Conservation (phyloP, 2,329 filamentous ascomycete genomes). For the Pseudocercospora crystallina region DNA sequence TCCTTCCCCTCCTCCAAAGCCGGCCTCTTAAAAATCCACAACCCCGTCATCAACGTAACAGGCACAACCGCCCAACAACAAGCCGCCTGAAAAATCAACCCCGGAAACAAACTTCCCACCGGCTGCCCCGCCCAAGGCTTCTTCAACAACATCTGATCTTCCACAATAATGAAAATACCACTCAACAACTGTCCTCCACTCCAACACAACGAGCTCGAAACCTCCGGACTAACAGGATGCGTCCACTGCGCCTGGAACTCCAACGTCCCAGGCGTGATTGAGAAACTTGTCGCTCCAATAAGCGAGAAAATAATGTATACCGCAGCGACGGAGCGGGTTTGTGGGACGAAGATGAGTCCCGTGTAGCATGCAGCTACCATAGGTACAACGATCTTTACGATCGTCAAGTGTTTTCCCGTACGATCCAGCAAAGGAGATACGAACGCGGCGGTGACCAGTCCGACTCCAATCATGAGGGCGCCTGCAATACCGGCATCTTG, state of each 20-base stretch:
- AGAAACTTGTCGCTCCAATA: conserved; percentile 74
- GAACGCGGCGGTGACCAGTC: conserved; percentile 71
- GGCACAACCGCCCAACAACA: conserved; percentile 3
- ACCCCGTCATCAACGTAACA: neutral
- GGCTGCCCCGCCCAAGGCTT: conserved; percentile 1
- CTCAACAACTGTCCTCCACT: conserved; percentile 78
- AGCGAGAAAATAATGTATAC: conserved; percentile 73
- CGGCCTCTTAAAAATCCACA: conserved; percentile 1
- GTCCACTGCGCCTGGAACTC: conserved; percentile 84
- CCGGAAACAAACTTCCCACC: neutral
- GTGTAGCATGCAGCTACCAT: neutral
- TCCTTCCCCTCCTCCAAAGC: neutral
- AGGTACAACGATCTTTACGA: neutral
- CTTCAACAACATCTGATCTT: conserved; percentile 48
- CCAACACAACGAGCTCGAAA: conserved; percentile 80
- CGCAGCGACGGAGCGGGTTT: neutral
- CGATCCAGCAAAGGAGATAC: conserved; percentile 51
- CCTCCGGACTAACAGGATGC: conserved; percentile 78
- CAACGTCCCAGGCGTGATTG: conserved; percentile 74
- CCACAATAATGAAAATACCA: conserved; percentile 75
- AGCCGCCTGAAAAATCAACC: conserved; percentile 7
- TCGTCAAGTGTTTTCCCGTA: conserved; percentile 1
- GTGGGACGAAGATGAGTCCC: neutral
- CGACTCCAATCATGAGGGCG: conserved; percentile 81
- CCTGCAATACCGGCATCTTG: conserved; percentile 82